These are phyloP conservation scores for Cornus florida DNA, from an alignment of 148 eudicot species.

Conservation along the genomic window DNA sequence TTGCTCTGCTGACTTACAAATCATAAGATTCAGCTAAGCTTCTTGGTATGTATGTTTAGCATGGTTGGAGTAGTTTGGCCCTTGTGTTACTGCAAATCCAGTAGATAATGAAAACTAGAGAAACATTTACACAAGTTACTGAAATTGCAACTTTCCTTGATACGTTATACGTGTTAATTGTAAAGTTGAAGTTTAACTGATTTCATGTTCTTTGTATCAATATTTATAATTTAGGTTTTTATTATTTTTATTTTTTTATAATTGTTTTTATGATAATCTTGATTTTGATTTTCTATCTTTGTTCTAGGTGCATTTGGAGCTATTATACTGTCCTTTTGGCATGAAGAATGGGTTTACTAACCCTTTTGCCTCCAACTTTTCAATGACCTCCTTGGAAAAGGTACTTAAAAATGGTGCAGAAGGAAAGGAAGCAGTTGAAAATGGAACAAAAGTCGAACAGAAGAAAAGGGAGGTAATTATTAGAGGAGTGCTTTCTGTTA, in stretches of 20 bases:
- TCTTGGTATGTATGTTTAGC: background rate
- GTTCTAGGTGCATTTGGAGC: conserved; percentile 88
- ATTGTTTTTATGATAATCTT: no score
- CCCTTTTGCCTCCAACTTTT: conserved; percentile 56
- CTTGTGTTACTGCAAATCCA: background rate
- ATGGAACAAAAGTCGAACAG: conserved; percentile 36
- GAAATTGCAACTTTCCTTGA: background rate
- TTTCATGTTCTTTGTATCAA: background rate
- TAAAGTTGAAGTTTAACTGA: background rate
- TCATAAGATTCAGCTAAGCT: background rate
- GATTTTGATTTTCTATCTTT: conserved; percentile 16
- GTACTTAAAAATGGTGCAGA: conserved; percentile 59
- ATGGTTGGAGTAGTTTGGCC: background rate
- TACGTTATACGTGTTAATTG: background rate
- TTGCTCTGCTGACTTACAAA: background rate
- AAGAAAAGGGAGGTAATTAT: conserved; percentile 68
- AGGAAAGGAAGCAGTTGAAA: conserved; percentile 35
- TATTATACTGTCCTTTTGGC: conserved; percentile 73
- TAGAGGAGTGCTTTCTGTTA: conserved; percentile 92
- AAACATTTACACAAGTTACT: background rate
- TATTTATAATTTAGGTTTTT: background rate
- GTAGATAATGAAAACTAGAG: background rate
- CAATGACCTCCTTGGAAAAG: conserved; percentile 86
- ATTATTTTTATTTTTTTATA: background rate
- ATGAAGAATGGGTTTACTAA: conserved; percentile 53